Percentiles rank a stretch among this genome's conserved stretches.
phyloP scores from a whole-genome alignment of 1,139 yeast genomes.

The Yamadazyma friedrichii region DNA sequence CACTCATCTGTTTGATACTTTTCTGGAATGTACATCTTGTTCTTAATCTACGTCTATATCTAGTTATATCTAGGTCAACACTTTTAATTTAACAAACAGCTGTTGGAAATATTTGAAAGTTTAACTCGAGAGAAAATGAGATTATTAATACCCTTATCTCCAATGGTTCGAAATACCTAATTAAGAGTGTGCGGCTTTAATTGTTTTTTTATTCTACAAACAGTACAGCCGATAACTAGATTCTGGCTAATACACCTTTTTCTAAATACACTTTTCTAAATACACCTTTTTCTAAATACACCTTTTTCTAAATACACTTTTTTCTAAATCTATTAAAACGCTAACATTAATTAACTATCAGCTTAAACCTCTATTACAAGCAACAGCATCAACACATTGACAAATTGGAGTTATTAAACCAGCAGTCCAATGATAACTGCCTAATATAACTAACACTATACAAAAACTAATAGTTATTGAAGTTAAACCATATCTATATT shows the following conservation, averaged over 20 bases:
- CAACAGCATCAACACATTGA: background rate
- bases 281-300: too few species aligned
- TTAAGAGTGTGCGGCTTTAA: too few species aligned
- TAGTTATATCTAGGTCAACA: background rate
- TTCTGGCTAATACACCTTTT: too few species aligned
- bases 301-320: too few species aligned
- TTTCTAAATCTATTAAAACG: too few species aligned
- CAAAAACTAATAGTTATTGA: constrained; percentile 41
- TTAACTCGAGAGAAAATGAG: background rate
- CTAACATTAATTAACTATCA: too few species aligned
- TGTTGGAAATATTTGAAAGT: background rate
- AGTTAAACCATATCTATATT: constrained; percentile 39
- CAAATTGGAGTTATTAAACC: constrained; percentile 29
- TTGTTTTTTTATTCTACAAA: too few species aligned
- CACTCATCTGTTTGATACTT: constrained; percentile 32
- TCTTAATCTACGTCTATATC: background rate
- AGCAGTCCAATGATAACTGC: constrained; percentile 52
- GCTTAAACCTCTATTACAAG: background rate
- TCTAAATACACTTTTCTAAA: too few species aligned
- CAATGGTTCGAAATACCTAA: too few species aligned
- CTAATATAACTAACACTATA: constrained; percentile 46
- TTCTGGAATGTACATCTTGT: constrained; percentile 29
- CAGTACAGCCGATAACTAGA: too few species aligned
- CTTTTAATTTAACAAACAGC: background rate
- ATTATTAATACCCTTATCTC: too few species aligned